Percentiles rank a stretch among this genome's conserved stretches.
These are phyloP conservation scores for Xylariaceae sp. DNA, from an alignment of 2,329 filamentous ascomycete species.

Conservation along the genomic window DNA sequence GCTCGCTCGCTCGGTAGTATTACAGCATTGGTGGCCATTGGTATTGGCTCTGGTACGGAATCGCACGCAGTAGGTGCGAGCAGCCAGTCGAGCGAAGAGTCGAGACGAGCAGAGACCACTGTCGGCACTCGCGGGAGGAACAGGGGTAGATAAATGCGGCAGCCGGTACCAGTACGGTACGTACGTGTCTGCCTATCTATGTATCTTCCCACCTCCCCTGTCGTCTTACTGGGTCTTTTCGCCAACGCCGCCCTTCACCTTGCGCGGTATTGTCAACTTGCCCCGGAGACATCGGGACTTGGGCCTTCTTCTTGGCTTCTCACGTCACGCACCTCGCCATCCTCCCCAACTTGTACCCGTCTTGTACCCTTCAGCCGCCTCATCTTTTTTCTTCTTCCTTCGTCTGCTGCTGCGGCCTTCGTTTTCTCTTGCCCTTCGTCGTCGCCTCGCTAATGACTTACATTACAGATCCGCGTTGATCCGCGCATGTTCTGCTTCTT, in stretches of 20 bases:
- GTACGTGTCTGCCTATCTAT: not conserved
- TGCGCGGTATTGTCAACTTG: not conserved
- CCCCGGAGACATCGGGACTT: too few relatives aligned
- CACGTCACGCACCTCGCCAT: too few relatives aligned
- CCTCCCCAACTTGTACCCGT: not conserved
- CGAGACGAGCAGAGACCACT: not conserved
- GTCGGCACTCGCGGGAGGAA: not conserved
- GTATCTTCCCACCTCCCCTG: not conserved
- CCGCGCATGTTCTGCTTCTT: not conserved
- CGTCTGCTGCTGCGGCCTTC: not conserved
- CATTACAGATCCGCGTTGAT: constrained; percentile 7
- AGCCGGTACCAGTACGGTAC: not conserved
- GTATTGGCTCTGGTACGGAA: too few relatives aligned
- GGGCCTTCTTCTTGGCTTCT: too few relatives aligned
- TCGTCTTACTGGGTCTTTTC: constrained; percentile 3
- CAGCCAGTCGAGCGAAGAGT: not conserved
- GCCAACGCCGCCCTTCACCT: constrained; percentile 8
- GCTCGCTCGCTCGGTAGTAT: not conserved
- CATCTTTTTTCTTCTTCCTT: not conserved
- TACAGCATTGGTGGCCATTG: not conserved
- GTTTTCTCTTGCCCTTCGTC: not conserved
- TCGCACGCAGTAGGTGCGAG: too few relatives aligned
- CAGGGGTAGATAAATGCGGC: not conserved
- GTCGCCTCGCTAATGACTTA: constrained; percentile 2
- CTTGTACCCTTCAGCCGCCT: not conserved